Conservation (phyloP, 768 basidiomycete genomes). For the Mycena albidolilacea region DNA sequence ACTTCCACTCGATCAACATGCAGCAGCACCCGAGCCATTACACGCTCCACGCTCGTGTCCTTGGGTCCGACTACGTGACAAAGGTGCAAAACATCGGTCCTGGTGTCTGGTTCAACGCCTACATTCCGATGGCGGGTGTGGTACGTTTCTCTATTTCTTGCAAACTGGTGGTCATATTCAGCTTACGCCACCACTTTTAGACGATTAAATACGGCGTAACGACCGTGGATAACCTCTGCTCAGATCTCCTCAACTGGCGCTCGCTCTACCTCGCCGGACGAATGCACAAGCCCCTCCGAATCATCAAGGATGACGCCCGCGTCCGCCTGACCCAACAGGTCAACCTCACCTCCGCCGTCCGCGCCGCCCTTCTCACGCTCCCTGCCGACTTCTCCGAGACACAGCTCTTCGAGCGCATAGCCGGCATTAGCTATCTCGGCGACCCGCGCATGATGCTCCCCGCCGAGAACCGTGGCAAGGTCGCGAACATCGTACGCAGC, state of each 20-base stretch:
- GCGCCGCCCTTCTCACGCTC: conserved; percentile 90
- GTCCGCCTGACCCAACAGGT: conserved; percentile 94
- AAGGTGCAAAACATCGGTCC: conserved; percentile 82
- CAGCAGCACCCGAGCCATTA: conserved; percentile 93
- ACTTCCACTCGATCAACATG: conserved; percentile 98
- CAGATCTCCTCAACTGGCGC: conserved; percentile 93
- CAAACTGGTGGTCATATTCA: background rate
- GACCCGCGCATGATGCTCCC: conserved; percentile 96
- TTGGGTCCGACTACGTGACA: conserved; percentile 89
- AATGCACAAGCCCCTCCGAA: conserved; percentile 97
- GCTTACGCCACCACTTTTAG: conserved; percentile 54
- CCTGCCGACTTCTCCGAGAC: conserved; percentile 87
- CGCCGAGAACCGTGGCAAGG: conserved; percentile 94
- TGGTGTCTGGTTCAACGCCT: conserved; percentile 97
- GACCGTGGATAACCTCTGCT: conserved; percentile 89
- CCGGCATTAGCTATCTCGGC: conserved; percentile 88
- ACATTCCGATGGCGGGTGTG: conserved; percentile 85
- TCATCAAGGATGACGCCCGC: conserved; percentile 93
- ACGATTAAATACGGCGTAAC: conserved; percentile 98
- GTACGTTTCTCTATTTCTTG: conserved; percentile 64
- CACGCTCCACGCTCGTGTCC: conserved; percentile 85
- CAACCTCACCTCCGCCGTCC: conserved; percentile 92
- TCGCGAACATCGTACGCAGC: conserved; percentile 91
- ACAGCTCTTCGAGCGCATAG: conserved; percentile 88
- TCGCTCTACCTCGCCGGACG: conserved; percentile 94